Percentiles rank a stretch among this genome's conserved stretches.
Conservation (phyloP, 2,329 filamentous ascomycete genomes). For the Chaetothyriales sp. region DNA sequence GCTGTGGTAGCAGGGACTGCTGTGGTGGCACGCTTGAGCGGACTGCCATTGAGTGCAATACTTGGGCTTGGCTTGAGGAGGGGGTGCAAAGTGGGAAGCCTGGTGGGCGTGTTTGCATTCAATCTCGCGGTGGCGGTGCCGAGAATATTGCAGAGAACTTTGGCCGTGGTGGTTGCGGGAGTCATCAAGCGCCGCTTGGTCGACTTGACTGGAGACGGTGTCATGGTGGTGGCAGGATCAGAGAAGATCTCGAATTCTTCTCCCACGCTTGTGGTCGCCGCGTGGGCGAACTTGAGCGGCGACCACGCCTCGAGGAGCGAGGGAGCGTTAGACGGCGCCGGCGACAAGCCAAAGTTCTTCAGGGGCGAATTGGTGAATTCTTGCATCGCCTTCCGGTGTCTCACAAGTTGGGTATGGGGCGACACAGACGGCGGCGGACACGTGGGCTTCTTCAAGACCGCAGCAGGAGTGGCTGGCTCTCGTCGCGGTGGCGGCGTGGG, state of each 20-base stretch:
- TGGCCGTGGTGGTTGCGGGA: slow-evolving; percentile 35
- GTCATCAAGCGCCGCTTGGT: slow-evolving; percentile 36
- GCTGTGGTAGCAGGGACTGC: neutral
- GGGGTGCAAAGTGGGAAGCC: slow-evolving; percentile 13
- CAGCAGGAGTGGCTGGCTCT: slow-evolving; percentile 57
- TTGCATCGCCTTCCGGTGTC: slow-evolving; percentile 72
- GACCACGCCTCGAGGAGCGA: slow-evolving; percentile 31
- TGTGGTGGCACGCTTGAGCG: slow-evolving; percentile 7
- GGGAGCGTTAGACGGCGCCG: slow-evolving; percentile 5
- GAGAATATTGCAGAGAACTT: slow-evolving; percentile 36
- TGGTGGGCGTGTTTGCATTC: slow-evolving; percentile 24
- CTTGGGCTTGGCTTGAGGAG: slow-evolving; percentile 17
- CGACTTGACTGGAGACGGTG: slow-evolving; percentile 41
- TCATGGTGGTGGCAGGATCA: slow-evolving; percentile 25
- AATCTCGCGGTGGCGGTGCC: slow-evolving; percentile 26
- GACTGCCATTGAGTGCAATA: slow-evolving; percentile 8
- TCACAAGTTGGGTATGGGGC: slow-evolving; percentile 78
- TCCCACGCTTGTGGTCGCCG: slow-evolving; percentile 26
- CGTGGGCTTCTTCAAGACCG: slow-evolving; percentile 62
- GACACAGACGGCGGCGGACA: slow-evolving; percentile 65
- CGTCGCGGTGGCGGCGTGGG: slow-evolving; percentile 2
- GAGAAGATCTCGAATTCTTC: slow-evolving; percentile 45
- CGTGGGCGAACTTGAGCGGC: slow-evolving; percentile 39
- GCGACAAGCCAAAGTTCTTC: slow-evolving; percentile 29
- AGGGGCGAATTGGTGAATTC: slow-evolving; percentile 69